Base-by-base conservation (phyloP, 129 eudicot genomes). In the Erigeron canadensis region DNA sequence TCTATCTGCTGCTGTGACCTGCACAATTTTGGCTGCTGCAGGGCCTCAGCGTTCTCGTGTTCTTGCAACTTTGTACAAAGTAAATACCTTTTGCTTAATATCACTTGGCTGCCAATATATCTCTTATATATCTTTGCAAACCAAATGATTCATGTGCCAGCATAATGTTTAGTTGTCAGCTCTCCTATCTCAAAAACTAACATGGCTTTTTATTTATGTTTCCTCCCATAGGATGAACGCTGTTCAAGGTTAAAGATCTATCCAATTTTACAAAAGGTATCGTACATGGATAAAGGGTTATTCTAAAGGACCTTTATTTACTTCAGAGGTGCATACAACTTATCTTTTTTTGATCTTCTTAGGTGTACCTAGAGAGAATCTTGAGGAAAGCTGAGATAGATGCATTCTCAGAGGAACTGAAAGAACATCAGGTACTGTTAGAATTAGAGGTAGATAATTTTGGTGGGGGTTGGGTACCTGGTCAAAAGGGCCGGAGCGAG, bases 41-140 rank as follows among this genome's bases (percentile, higher is more conserved):
- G 99, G 99, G 39, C 99, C 99, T 64, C 99, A 87, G 62, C 93
- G 99, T 15, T 94, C 99, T 67, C 97, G 99, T 68, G 99, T 94
- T 75, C 96, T 94, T 79, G 99, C 99, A 41, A 94, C 99, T 63
- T 81, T 94, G 75, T 94, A 94, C 85, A 94, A 94, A 85, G 99
- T 94, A 84, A 37, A 43, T 67, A 22, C 75, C 75, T 40, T 58
- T 69, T 45, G 10, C 55, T 44, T 48, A 2, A 65, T 53, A 43
- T 51, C 62, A 34, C 40, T 13, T 28, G 58, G 44, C 47, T 34
- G 21, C 60, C 59, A 64, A 50, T 47, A 5, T 34, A 67, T 75
- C 39, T 66, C 15, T 22, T 44, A 54, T 8, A 9, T 39, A 51
- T 70, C 34, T 34, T 57, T 50, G 23, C 9, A 58, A 2, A n/a